Base-by-base conservation (phyloP, 192 early-diverging fungal genomes). In the Gigaspora rosea region DNA sequence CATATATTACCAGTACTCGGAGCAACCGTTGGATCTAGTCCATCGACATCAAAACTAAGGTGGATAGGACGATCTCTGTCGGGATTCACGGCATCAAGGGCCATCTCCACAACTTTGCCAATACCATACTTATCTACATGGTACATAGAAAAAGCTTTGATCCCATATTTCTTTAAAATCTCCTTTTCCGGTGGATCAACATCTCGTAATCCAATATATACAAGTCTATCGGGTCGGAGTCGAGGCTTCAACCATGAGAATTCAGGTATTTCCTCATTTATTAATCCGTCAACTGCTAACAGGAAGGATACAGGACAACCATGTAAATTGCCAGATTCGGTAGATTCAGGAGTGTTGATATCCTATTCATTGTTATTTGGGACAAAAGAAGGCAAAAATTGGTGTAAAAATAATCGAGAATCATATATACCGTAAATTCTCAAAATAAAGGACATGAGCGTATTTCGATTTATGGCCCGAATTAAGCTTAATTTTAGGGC, bases 191-290 rank as follows among this genome's bases (percentile, higher is more conserved):
- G 88, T 2, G 85, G 83, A 83, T 98, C 97, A 58, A 98, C 89
- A 84, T 98, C 97, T 78, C 97, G 92, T 70, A 98, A 87, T 58
- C 95, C 97, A 89, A 98, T 96, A 86, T 97, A 98, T 50, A 95
- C 95, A 63, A 98, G 85, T 51, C 92, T 90, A 71, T 93, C 86
- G 47, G 88, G 82, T 49, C 82, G 86, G 61, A 98, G 86, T 75
- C 90, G 88, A 33, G 92, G 90, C 70, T 89, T 88, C 61, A 96
- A 83, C 97, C 97, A 98, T 35, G 80, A 79, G 74, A 95, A 96
- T 54, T 80, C 85, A 13, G 83, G 82, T 46, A 91, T 76, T 54
- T 88, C 75, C 41, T 41, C 7, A 3, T 41, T 3, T 6, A 41
- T 41, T 7, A 41, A 41, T n/a, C 85, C 88, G 61, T 91, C 90